Evolutionary conservation across 2,329 filamentous ascomycete species (phyloP), one percentile per base, ranked within the genome.

Genomic region (Fusarium sp.): DNA sequence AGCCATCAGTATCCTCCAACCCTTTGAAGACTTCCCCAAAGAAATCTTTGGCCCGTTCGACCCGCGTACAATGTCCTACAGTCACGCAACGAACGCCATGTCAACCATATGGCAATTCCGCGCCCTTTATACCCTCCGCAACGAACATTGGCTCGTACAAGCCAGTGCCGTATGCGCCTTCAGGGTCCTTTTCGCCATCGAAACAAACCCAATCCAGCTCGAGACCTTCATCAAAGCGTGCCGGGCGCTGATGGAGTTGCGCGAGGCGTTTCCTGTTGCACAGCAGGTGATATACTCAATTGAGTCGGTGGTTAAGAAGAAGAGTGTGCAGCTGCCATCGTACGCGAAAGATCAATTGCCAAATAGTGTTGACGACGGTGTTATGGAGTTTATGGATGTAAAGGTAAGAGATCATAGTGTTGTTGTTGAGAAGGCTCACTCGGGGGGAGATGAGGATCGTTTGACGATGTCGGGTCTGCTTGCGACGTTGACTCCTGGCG

Each of bases 31-130:
- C 2, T 4, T 65, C 4, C 36, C 65, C 34, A 60, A 68, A 38
- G 34, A 65, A 40, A 34, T 33, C 6, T 68, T 68, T n/a, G 65
- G 64, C 3, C 64, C 59, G 7, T 68, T 68, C 17, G 17, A 33
- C 19, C 65, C 65, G 21, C 42, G 49, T 2, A 38, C 62, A 3
- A 57, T 47, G 17, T 57, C 65, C 5, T 54, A 69, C 39, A 45
- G 60, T 9, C 65, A 69, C 4, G 60, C 65, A 28, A 54, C 54
- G 11, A 65, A 69, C 34, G 65, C 65, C 6, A 69, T 69, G 60
- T 69, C 64, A 33, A 57, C 60, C 3, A 67, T 69, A 7, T 69
- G 65, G 65, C 55, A 69, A 47, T 69, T 69, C 15, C 65, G 65
- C 2, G 43, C 65, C 10, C 53, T 69, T 3, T 57, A 69, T 13